phyloP scores from a whole-genome alignment of 2,329 filamentous ascomycete species.

The Alternaria dauci region DNA sequence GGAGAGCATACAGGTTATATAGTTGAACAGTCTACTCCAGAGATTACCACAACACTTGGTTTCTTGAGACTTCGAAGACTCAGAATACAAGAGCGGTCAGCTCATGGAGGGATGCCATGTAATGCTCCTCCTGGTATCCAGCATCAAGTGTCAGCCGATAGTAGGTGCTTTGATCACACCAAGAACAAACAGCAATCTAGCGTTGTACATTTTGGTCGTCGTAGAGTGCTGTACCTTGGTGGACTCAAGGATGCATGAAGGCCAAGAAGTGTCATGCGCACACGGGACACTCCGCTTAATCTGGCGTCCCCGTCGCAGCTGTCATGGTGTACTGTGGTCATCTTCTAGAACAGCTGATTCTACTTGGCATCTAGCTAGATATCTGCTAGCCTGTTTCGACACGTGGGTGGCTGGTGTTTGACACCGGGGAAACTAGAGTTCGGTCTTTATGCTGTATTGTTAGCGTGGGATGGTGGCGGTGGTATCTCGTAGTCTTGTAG shows the following conservation, averaged over 20 bases:
- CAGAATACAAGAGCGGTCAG: background rate
- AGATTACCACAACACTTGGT: background rate
- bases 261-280: background rate
- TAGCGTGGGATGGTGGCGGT: too few species aligned
- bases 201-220: background rate
- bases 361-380: background rate
- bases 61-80: background rate
- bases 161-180: background rate
- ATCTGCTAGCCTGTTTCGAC: background rate
- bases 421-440: background rate
- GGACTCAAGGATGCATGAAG: background rate
- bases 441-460: background rate
- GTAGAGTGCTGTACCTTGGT: background rate
- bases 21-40: background rate
- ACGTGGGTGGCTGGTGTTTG: background rate
- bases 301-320: background rate
- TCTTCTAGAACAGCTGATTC: background rate
- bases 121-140: background rate
- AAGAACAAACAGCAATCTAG: background rate
- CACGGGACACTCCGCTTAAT: too few species aligned
- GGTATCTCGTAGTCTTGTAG: too few species aligned
- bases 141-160: background rate
- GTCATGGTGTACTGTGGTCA: background rate
- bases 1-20: background rate
- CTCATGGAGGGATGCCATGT: background rate